Percentiles rank a stretch among this genome's conserved stretches.
phyloP scores from a whole-genome alignment of 208 protist genomes.

The Leishmania amazonensis region DNA sequence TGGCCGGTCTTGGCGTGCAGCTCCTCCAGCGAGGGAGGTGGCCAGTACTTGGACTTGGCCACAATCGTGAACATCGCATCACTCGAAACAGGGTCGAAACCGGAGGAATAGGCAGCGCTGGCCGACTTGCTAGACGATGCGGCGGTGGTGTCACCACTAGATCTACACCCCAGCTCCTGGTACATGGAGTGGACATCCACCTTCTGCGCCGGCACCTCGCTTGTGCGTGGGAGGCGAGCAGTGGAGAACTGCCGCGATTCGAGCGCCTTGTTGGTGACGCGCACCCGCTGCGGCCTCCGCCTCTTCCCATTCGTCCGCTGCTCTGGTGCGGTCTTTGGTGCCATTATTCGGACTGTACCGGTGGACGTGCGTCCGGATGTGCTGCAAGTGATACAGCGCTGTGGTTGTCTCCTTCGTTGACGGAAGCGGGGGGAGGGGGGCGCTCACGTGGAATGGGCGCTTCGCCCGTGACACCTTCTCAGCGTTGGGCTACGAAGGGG shows the following conservation, averaged over 20 bases:
- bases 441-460: background rate
- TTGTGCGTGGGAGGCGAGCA: slow-evolving; percentile 59
- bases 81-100: slow-evolving; percentile 81
- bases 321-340: slow-evolving; percentile 17
- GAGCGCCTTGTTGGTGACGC: slow-evolving; percentile 75
- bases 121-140: background rate
- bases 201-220: slow-evolving; percentile 47
- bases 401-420: background rate
- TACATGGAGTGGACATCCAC: slow-evolving; percentile 67
- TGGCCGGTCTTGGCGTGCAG: slow-evolving; percentile 48
- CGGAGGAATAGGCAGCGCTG: background rate
- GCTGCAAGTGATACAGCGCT: background rate
- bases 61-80: slow-evolving; percentile 80
- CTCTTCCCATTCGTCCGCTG: slow-evolving; percentile 24
- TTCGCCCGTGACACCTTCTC: background rate
- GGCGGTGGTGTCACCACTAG: background rate
- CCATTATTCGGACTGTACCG: background rate
- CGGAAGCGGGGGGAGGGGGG: background rate
- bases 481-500: background rate
- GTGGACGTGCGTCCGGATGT: slow-evolving; percentile 1
- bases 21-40: slow-evolving; percentile 68
- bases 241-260: slow-evolving; percentile 82
- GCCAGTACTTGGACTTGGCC: slow-evolving; percentile 64
- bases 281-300: slow-evolving; percentile 68
- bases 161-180: background rate